Evolutionary conservation across 2,329 filamentous ascomycete genomes (phyloP).

Genomic region (Berkeleyomyces rouxiae): DNA sequence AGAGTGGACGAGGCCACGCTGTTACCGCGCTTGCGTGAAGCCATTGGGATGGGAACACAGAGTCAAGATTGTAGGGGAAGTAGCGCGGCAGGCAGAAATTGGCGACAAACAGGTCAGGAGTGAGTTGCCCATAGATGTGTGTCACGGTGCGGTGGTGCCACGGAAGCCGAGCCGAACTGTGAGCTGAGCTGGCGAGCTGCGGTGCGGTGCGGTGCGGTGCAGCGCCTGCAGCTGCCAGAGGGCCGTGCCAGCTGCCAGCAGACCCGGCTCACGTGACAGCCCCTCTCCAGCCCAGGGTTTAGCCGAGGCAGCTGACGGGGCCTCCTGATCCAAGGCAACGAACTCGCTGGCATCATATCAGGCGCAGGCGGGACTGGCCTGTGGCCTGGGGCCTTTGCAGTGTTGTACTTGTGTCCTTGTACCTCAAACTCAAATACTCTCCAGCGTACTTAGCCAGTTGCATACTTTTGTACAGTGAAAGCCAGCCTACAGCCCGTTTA

Average conservation of each 20-base stretch:
- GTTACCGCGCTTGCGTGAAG: constrained; percentile 10
- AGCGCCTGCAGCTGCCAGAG: neutral
- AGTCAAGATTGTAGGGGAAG: neutral
- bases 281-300: neutral
- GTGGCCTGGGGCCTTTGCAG: no score
- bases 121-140: no score
- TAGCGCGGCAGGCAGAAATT: neutral
- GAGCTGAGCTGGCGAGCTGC: no score
- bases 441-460: no score
- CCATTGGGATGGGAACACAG: neutral
- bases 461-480: no score
- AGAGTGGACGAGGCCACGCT: constrained; percentile 7
- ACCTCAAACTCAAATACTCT: no score
- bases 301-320: constrained; percentile 1
- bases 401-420: no score
- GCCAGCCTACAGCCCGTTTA: neutral
- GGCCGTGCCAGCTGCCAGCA: neutral
- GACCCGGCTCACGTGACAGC: neutral
- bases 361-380: neutral
- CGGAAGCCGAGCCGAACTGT: no score
- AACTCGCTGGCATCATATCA: neutral
- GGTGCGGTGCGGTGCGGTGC: no score
- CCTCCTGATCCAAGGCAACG: neutral
- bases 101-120: neutral
- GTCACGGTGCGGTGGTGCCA: no score